phyloP scores from a whole-genome alignment of 208 protist genomes.

The Blechomonas ayalai region DNA sequence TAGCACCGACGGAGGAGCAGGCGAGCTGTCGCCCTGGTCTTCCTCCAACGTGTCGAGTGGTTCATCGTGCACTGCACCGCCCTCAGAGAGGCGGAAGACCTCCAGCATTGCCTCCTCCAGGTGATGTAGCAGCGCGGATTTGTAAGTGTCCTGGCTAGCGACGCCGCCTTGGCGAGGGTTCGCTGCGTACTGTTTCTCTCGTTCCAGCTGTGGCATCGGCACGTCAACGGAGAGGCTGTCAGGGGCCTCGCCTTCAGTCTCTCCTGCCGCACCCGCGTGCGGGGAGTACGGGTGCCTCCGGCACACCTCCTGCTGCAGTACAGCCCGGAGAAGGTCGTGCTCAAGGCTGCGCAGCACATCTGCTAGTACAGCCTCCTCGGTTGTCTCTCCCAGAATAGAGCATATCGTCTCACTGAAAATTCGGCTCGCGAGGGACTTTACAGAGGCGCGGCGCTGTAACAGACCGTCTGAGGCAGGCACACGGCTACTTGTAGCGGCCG shows the following conservation, averaged over 20 bases:
- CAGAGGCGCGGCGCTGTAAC: neutral
- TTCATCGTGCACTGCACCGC: too few species aligned
- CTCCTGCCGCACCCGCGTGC: too few species aligned
- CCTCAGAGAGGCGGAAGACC: too few species aligned
- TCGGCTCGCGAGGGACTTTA: constrained; percentile 4
- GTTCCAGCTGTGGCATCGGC: too few species aligned
- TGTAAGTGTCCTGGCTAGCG: too few species aligned
- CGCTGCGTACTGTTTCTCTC: too few species aligned
- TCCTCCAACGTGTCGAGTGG: too few species aligned
- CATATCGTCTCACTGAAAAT: constrained; percentile 33
- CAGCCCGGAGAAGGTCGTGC: constrained; percentile 15
- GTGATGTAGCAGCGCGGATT: constrained; percentile 6
- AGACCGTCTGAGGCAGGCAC: neutral
- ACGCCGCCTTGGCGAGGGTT: too few species aligned
- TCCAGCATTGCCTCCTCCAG: constrained; percentile 11
- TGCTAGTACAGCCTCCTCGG: constrained; percentile 23
- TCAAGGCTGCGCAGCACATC: constrained; percentile 17
- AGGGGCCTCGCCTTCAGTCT: too few species aligned
- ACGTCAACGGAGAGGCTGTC: too few species aligned
- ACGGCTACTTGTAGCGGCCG: neutral
- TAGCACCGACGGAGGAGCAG: too few species aligned
- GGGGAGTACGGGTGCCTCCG: neutral
- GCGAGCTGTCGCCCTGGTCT: too few species aligned
- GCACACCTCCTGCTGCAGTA: constrained; percentile 14
- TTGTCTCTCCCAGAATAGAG: constrained; percentile 24